phyloP scores from a whole-genome alignment of 257 asterid species.

The Plantago ovata region DNA sequence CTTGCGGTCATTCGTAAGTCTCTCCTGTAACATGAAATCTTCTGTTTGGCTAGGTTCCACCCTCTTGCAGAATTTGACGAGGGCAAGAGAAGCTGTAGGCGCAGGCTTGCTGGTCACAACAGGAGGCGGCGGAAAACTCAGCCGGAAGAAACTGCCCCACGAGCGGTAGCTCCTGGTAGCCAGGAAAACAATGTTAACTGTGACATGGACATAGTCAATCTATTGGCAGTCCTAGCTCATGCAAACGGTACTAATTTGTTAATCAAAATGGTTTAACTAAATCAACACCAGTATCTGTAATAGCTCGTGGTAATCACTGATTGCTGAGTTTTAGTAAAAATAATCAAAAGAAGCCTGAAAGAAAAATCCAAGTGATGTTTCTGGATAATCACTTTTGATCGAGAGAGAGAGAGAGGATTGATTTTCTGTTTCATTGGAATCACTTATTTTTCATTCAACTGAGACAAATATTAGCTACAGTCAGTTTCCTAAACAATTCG shows the following conservation, averaged over 20 bases:
- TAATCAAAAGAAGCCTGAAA: no score
- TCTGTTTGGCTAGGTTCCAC: conserved; percentile 65
- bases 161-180: conserved; percentile 35
- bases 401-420: not conserved
- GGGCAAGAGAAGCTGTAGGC: conserved; percentile 97
- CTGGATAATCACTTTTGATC: not conserved
- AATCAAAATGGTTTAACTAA: not conserved
- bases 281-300: not conserved
- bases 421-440: no score
- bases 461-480: not conserved
- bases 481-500: not conserved
- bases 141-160: conserved; percentile 60
- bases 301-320: not conserved
- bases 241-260: conserved; percentile 50
- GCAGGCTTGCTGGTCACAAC: conserved; percentile 96
- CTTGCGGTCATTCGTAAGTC: not conserved
- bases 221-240: conserved; percentile 55
- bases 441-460: not conserved
- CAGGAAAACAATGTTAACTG: conserved; percentile 32
- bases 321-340: not conserved
- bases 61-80: conserved; percentile 88
- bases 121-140: conserved; percentile 92
- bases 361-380: not conserved
- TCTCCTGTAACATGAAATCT: not conserved
- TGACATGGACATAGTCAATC: conserved; percentile 54